phyloP scores from a whole-genome alignment of 805 yeast species.

The Metschnikowia sp. region DNA sequence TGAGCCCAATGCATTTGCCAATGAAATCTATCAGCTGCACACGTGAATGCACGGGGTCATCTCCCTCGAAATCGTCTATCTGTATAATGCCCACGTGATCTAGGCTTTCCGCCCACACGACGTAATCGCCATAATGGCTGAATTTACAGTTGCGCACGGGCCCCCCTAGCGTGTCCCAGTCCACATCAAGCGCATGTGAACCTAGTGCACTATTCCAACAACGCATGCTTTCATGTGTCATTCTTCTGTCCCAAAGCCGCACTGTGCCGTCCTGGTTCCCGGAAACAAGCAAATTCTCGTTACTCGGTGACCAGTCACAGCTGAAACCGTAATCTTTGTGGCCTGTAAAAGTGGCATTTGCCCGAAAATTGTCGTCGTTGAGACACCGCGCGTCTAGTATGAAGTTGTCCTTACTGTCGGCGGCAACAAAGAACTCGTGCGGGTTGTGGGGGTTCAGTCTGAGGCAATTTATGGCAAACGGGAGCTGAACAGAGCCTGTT shows the following conservation, averaged over 20 bases:
- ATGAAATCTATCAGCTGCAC: constrained; percentile 52
- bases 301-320: constrained; percentile 52
- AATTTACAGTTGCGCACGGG: constrained; percentile 55
- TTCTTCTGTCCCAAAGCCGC: constrained; percentile 50
- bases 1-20: constrained; percentile 58
- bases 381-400: constrained; percentile 43
- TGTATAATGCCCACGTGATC: constrained; percentile 55
- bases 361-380: constrained; percentile 1
- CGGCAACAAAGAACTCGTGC: constrained; percentile 44
- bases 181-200: constrained; percentile 17
- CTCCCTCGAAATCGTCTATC: constrained; percentile 25
- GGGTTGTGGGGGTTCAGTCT: constrained; percentile 38
- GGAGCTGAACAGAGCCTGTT: constrained; percentile 21
- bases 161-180: constrained; percentile 29
- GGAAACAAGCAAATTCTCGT: constrained; percentile 45
- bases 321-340: constrained; percentile 57
- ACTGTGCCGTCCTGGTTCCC: constrained; percentile 63
- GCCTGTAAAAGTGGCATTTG: constrained; percentile 30
- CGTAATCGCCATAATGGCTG: constrained; percentile 41
- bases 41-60: constrained; percentile 10
- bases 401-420: constrained; percentile 44
- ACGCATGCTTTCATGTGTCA: constrained; percentile 21
- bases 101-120: constrained; percentile 50
- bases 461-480: constrained; percentile 51
- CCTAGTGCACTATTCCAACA: constrained; percentile 38